Conservation (phyloP, 441 rosid species). For the Capsella rubella region DNA sequence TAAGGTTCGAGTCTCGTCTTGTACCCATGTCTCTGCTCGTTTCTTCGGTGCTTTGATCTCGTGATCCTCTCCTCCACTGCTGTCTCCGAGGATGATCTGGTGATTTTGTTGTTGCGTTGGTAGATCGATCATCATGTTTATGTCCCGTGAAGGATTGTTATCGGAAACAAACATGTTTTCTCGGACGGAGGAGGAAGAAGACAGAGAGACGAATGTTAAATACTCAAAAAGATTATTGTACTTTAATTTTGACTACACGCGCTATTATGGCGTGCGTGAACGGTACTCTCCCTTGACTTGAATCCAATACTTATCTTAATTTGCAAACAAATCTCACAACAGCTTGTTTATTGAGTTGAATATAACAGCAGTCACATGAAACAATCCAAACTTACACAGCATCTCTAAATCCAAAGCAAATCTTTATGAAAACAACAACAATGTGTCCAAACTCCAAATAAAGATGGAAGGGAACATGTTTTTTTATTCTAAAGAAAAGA, state of each 20-base stretch:
- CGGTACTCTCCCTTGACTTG: neutral
- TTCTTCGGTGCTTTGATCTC: conserved; percentile 91
- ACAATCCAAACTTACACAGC: conserved; percentile 12
- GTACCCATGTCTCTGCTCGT: conserved; percentile 97
- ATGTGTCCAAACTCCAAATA: conserved; percentile 1
- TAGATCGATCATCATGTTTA: conserved; percentile 82
- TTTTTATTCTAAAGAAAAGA: conserved; percentile 3
- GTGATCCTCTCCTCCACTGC: conserved; percentile 81
- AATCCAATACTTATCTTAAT: neutral
- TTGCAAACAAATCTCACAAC: no score
- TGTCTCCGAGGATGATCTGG: conserved; percentile 69
- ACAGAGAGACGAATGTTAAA: neutral
- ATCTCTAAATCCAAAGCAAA: neutral
- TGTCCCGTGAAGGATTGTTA: conserved; percentile 53
- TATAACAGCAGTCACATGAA: neutral
- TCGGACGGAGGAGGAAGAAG: neutral
- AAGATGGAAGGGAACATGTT: neutral
- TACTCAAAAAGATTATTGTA: neutral
- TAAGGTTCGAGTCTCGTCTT: conserved; percentile 85
- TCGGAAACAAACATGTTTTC: conserved; percentile 43
- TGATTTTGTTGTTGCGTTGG: conserved; percentile 47
- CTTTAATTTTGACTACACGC: neutral
- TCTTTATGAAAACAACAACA: conserved; percentile 11
- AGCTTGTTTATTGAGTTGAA: neutral
- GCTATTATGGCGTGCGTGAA: neutral